These are phyloP conservation scores for Mycosarcoma maydis DNA, from an alignment of 1,284 basidiomycete species.

Conservation along the genomic window DNA sequence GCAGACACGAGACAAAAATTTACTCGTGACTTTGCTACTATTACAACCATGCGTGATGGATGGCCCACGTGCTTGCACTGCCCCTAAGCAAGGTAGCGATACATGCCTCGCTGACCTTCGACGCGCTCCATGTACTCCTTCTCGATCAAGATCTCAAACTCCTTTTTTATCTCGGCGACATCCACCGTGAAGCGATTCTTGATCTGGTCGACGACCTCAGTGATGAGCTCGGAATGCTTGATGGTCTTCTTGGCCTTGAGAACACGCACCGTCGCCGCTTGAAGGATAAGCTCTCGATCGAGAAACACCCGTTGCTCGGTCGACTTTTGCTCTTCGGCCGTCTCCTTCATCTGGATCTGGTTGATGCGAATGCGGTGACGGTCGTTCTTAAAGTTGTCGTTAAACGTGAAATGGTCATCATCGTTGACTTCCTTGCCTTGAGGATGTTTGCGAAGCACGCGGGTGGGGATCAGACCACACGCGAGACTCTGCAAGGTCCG, in stretches of 20 bases:
- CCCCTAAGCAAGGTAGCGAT: slow-evolving; percentile 62
- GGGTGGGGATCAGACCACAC: slow-evolving; percentile 79
- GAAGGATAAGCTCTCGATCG: slow-evolving; percentile 84
- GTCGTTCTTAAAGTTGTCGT: slow-evolving; percentile 83
- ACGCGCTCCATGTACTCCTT: slow-evolving; percentile 65
- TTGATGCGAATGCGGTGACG: slow-evolving; percentile 88
- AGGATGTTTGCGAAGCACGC: slow-evolving; percentile 84
- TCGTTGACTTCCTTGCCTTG: slow-evolving; percentile 81
- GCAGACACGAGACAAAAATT: background rate
- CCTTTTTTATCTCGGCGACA: slow-evolving; percentile 64
- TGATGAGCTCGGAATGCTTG: slow-evolving; percentile 58
- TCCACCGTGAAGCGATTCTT: slow-evolving; percentile 59
- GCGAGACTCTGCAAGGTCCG: slow-evolving; percentile 91
- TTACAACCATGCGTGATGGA: too few relatives aligned
- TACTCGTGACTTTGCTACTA: too few relatives aligned
- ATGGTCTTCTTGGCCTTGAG: slow-evolving; percentile 65
- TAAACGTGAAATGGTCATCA: slow-evolving; percentile 82
- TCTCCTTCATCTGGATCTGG: slow-evolving; percentile 92
- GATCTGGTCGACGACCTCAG: slow-evolving; percentile 62
- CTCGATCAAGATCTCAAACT: slow-evolving; percentile 64
- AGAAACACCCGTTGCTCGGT: slow-evolving; percentile 85
- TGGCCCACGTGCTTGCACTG: too few relatives aligned
- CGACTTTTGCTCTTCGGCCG: slow-evolving; percentile 84
- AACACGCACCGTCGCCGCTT: slow-evolving; percentile 79
- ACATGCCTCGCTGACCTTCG: slow-evolving; percentile 59